A percentile compares a stretch with the other conserved stretches of the same genome.
These are phyloP conservation scores for Cucurbita argyrosperma DNA, from an alignment of 306 rosid genomes.

Conservation along the genomic window DNA sequence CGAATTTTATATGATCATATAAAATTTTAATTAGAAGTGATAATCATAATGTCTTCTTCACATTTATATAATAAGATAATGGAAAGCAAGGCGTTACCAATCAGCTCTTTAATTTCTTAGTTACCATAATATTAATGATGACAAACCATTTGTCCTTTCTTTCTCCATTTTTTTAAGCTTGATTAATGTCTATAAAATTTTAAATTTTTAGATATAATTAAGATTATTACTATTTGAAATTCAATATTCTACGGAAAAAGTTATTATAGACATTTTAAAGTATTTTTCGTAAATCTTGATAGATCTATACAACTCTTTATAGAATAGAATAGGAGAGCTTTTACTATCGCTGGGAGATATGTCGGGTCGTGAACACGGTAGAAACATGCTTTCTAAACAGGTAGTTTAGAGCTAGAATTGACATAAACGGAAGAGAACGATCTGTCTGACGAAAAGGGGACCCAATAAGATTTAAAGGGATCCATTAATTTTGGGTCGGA, in stretches of 20 bases:
- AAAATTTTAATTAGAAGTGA: not conserved
- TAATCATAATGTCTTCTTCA: not conserved
- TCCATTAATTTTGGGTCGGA: not conserved
- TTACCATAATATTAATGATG: not conserved
- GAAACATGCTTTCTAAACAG: too few species aligned
- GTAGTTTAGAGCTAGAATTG: too few species aligned
- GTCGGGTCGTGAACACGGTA: too few species aligned
- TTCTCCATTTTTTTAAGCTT: too few species aligned
- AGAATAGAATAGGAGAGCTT: too few species aligned
- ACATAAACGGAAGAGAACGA: too few species aligned
- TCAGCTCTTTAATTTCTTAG: not conserved
- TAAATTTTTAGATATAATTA: too few species aligned
- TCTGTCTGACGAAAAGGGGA: not conserved
- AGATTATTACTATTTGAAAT: too few species aligned
- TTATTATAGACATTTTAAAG: too few species aligned
- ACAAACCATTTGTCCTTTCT: not conserved
- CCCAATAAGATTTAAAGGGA: not conserved
- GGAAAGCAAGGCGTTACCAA: not conserved
- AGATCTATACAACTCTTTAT: too few species aligned
- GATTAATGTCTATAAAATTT: not conserved
- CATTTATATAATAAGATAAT: not conserved
- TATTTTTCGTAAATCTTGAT: too few species aligned
- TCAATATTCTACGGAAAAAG: too few species aligned
- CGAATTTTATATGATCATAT: not conserved
- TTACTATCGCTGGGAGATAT: fast-evolving